Percentiles rank a stretch among this genome's conserved stretches.
phyloP scores from a whole-genome alignment of 345 rosid species.

The Psidium guajava region DNA sequence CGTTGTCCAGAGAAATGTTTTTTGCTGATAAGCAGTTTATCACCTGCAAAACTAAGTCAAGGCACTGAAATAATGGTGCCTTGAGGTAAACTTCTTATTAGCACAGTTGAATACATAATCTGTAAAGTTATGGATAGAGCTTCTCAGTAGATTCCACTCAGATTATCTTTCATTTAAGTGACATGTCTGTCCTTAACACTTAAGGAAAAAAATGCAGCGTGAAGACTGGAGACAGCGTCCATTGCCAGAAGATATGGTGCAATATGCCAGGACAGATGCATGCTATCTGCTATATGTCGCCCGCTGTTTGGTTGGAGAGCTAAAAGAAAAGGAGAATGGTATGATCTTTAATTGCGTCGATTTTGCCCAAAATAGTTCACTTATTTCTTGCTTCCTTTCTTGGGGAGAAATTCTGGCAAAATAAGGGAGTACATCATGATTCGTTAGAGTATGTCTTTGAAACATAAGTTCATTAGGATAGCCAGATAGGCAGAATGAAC shows the following conservation, averaged over 20 bases:
- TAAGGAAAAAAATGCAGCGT: slow-evolving; percentile 31
- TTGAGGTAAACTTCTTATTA: not conserved
- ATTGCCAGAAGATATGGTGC: slow-evolving; percentile 60
- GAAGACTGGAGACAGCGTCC: slow-evolving; percentile 99
- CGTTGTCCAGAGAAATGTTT: not conserved
- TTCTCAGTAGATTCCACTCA: not conserved
- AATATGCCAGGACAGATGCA: slow-evolving; percentile 75
- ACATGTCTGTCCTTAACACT: not conserved
- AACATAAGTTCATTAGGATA: not conserved
- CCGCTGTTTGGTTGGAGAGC: slow-evolving; percentile 44
- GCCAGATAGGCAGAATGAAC: not conserved
- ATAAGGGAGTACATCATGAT: not conserved
- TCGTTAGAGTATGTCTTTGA: not conserved
- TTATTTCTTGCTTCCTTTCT: not conserved
- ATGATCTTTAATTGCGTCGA: slow-evolving; percentile 1
- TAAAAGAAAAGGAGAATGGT: slow-evolving; percentile 55
- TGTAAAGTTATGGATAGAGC: not conserved
- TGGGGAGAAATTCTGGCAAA: not conserved
- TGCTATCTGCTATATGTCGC: slow-evolving; percentile 77
- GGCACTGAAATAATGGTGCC: not conserved
- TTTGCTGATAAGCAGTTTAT: not conserved
- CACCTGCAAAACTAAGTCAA: not conserved
- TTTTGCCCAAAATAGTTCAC: not conserved
- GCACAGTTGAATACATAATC: not conserved
- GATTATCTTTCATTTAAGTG: not conserved